Evolutionary conservation across 257 asterid genomes (phyloP).

Genomic region (Buddleja alternifolia): DNA sequence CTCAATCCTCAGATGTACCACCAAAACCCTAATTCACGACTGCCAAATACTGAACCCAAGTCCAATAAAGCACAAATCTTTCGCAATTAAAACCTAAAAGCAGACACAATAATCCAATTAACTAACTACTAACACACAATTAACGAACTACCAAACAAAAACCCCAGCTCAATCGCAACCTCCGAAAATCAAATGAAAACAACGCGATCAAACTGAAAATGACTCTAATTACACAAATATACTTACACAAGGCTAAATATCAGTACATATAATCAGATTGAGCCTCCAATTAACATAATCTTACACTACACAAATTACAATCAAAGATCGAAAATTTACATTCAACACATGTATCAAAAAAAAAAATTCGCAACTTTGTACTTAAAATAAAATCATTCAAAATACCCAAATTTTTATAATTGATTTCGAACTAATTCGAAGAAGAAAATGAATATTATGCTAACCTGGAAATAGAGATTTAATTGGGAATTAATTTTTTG

Average conservation of each 20-base stretch:
- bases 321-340: slow-evolving; percentile 43
- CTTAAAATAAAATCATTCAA: slow-evolving; percentile 18
- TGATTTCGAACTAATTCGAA: neutral
- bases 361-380: neutral
- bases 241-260: neutral
- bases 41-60: slow-evolving; percentile 22
- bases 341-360: slow-evolving; percentile 11
- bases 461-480: slow-evolving; percentile 49
- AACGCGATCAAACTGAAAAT: slow-evolving; percentile 43
- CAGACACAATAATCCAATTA: slow-evolving; percentile 22
- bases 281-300: slow-evolving; percentile 24
- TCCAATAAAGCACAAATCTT: slow-evolving; percentile 32
- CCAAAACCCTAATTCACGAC: slow-evolving; percentile 50
- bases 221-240: slow-evolving; percentile 27
- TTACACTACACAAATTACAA: slow-evolving; percentile 24
- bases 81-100: slow-evolving; percentile 23
- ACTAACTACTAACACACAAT: slow-evolving; percentile 10
- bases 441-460: slow-evolving; percentile 28
- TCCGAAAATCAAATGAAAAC: slow-evolving; percentile 19
- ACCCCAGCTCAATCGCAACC: slow-evolving; percentile 22
- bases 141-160: slow-evolving; percentile 3
- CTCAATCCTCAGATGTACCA: slow-evolving; percentile 1
- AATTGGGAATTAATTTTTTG: slow-evolving; percentile 32
- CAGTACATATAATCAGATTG: slow-evolving; percentile 26
- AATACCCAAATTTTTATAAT: neutral